phyloP scores from a whole-genome alignment of 768 basidiomycete genomes.

The Nevesoporus exiguus region DNA sequence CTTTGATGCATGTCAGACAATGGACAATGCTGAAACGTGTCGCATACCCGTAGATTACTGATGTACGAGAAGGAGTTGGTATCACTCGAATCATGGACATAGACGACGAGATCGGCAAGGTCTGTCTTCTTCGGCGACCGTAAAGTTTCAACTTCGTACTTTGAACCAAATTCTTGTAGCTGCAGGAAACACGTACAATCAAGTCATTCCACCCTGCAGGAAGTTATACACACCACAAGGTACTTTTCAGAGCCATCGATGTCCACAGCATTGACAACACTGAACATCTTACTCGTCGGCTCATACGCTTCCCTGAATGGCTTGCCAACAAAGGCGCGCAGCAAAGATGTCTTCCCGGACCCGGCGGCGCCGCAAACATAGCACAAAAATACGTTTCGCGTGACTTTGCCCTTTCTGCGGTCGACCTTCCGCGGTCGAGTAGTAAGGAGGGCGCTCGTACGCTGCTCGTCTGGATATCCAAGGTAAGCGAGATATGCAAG shows the following conservation, averaged over 20 bases:
- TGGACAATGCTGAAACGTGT: not conserved
- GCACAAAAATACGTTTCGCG: conserved; percentile 87
- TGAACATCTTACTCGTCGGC: conserved; percentile 86
- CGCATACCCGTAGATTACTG: conserved; percentile 83
- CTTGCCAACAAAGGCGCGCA: conserved; percentile 85
- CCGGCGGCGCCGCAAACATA: conserved; percentile 96
- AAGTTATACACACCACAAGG: conserved; percentile 69
- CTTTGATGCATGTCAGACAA: conserved; percentile 41
- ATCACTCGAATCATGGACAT: conserved; percentile 96
- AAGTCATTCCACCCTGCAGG: conserved; percentile 36
- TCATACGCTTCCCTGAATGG: conserved; percentile 72
- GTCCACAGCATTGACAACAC: conserved; percentile 93
- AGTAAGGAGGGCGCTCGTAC: conserved; percentile 81
- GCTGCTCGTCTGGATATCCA: conserved; percentile 77
- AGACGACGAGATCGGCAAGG: conserved; percentile 89
- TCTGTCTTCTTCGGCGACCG: conserved; percentile 90
- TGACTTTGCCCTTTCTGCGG: conserved; percentile 81
- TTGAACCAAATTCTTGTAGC: conserved; percentile 97
- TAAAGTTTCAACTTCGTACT: conserved; percentile 88
- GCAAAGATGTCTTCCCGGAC: conserved; percentile 87
- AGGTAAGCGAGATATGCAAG: conserved; percentile 94
- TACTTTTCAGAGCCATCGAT: conserved; percentile 95
- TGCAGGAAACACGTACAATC: conserved; percentile 28
- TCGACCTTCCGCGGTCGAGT: conserved; percentile 83
- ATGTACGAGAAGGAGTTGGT: conserved; percentile 99